These are phyloP conservation scores for Aurantiochytrium sp. DNA, from an alignment of 108 stramenopile genomes.

Conservation along the genomic window DNA sequence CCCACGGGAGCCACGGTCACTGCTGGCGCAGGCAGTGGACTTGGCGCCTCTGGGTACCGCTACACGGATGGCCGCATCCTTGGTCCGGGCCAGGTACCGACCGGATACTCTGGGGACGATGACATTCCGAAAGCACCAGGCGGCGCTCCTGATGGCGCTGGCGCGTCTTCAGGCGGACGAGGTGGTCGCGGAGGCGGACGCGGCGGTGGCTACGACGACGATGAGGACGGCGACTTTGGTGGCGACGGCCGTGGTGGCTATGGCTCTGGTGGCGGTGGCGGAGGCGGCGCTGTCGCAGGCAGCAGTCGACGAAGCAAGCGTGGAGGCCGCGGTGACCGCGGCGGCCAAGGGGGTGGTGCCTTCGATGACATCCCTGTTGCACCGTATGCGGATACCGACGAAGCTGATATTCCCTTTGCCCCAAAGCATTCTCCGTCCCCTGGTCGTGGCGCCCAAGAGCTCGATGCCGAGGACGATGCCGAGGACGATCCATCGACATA, in stretches of 20 bases:
- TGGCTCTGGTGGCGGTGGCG: not conserved
- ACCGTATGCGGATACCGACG: not conserved
- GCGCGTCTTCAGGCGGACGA: not conserved
- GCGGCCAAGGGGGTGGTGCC: not conserved
- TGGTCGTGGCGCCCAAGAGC: not conserved
- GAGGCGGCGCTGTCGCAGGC: not conserved
- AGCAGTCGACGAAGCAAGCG: too few relatives aligned
- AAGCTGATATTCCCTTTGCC: not conserved
- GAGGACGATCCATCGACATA: not conserved
- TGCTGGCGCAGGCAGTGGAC: not conserved
- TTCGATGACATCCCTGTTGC: not conserved
- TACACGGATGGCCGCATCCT: constrained; percentile 15
- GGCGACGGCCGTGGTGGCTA: not conserved
- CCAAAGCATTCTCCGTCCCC: not conserved
- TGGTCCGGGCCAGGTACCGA: not conserved
- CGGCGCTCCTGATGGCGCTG: not conserved
- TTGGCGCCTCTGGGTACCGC: not conserved
- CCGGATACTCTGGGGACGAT: not conserved
- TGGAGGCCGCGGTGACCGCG: not conserved
- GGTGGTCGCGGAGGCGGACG: not conserved
- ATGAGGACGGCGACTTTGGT: not conserved
- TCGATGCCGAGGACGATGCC: not conserved
- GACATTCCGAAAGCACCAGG: not conserved
- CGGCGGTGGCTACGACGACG: not conserved
- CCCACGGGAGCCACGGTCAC: not conserved